Percentiles rank a stretch among this genome's conserved stretches.
Conservation (phyloP, 208 protist species). For the Kentomonas sorsogonicus region DNA sequence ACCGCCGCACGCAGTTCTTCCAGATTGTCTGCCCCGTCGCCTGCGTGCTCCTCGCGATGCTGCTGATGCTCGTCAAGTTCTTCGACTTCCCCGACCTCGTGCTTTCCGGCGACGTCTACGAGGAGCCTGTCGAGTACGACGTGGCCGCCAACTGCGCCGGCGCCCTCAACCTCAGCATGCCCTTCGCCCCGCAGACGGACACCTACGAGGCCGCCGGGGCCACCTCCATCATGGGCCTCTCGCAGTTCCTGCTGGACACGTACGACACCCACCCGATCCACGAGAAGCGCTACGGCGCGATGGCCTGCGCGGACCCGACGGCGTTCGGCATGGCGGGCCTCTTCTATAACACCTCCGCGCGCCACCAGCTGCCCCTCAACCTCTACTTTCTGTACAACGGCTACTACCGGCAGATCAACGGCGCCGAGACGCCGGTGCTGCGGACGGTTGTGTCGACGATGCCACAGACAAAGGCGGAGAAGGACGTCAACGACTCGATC, state of each 20-base stretch:
- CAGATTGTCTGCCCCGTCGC: slow-evolving; percentile 67
- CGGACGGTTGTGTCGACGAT: slow-evolving; percentile 26
- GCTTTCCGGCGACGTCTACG: slow-evolving; percentile 39
- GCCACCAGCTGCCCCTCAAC: slow-evolving; percentile 33
- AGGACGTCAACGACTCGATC: slow-evolving; percentile 5
- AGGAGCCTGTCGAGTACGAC: slow-evolving; percentile 24
- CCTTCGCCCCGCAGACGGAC: slow-evolving; percentile 15
- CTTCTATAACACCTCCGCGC: slow-evolving; percentile 50
- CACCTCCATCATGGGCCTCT: slow-evolving; percentile 16
- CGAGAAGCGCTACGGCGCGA: slow-evolving; percentile 30
- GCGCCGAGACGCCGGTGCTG: slow-evolving; percentile 11
- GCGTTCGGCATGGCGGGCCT: slow-evolving; percentile 12
- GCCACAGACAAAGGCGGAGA: slow-evolving; percentile 28
- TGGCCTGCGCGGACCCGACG: slow-evolving; percentile 30
- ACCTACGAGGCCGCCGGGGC: slow-evolving; percentile 13
- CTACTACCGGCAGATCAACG: slow-evolving; percentile 17
- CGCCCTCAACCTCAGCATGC: slow-evolving; percentile 18
- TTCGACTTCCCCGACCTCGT: slow-evolving; percentile 20
- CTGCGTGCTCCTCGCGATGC: slow-evolving; percentile 63
- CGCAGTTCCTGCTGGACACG: slow-evolving; percentile 25
- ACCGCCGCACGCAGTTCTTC: slow-evolving; percentile 63
- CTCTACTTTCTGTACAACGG: slow-evolving; percentile 34
- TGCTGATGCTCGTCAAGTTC: slow-evolving; percentile 54
- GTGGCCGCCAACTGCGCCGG: slow-evolving; percentile 20
- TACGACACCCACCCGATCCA: slow-evolving; percentile 29